A percentile compares a stretch with the other conserved stretches of the same genome.
Evolutionary conservation across 1,284 basidiomycete genomes (phyloP).

Genomic region (Grifola frondosa): DNA sequence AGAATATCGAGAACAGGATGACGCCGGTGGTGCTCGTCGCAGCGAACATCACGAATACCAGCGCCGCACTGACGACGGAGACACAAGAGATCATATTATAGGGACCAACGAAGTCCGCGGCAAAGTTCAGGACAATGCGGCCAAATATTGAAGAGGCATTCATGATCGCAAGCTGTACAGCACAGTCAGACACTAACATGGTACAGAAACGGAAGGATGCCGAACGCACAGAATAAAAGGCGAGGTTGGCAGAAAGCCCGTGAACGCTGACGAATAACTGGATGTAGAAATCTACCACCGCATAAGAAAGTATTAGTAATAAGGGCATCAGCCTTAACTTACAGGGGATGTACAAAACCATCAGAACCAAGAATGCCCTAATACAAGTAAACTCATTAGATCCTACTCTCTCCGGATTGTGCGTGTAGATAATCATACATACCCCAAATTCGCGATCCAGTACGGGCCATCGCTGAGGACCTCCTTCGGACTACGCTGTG

Average conservation of each 20-base stretch:
- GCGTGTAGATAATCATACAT: slow-evolving; percentile 4
- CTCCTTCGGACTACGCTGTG: slow-evolving; percentile 10
- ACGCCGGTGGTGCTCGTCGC: slow-evolving; percentile 12
- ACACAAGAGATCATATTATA: slow-evolving; percentile 21
- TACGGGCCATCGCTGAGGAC: slow-evolving; percentile 23
- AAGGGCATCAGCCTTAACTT: neutral
- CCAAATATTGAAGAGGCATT: slow-evolving; percentile 19
- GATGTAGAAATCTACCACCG: slow-evolving; percentile 21
- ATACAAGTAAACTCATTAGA: neutral
- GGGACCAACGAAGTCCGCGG: slow-evolving; percentile 21
- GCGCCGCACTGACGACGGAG: slow-evolving; percentile 5
- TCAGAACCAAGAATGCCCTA: slow-evolving; percentile 6
- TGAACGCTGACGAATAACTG: slow-evolving; percentile 27
- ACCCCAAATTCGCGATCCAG: slow-evolving; percentile 19
- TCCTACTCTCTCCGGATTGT: no score
- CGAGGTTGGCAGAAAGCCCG: slow-evolving; percentile 18
- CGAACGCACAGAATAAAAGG: slow-evolving; percentile 21
- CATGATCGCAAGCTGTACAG: slow-evolving; percentile 22
- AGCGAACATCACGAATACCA: slow-evolving; percentile 25
- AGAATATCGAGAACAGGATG: slow-evolving; percentile 23
- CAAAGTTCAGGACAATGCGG: slow-evolving; percentile 18
- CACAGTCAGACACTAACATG: neutral
- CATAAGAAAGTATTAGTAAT: slow-evolving; percentile 1
- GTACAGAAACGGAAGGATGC: slow-evolving; percentile 1
- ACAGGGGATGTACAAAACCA: slow-evolving; percentile 12